Percentiles rank a stretch among this genome's conserved stretches.
Evolutionary conservation across 108 stramenopile genomes (phyloP).

Genomic region (Hondaea fermentalgiana): DNA sequence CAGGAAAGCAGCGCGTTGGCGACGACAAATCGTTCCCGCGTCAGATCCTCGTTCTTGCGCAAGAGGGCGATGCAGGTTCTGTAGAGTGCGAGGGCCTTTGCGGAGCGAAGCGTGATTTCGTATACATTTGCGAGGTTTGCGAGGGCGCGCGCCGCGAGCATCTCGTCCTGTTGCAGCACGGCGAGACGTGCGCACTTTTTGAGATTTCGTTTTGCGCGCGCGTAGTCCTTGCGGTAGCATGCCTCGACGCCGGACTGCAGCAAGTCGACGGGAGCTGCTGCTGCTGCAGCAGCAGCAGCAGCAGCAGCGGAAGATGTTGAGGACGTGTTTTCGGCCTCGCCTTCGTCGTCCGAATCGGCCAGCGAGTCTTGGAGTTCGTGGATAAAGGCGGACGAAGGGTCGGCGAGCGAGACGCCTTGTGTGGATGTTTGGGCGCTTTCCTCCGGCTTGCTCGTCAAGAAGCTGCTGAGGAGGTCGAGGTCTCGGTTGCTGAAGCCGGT

Average conservation of each 20-base stretch:
- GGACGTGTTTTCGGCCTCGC: not conserved
- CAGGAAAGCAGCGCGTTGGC: constrained; percentile 10
- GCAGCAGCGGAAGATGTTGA: too few species aligned
- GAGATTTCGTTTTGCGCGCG: not conserved
- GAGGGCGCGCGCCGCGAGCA: not conserved
- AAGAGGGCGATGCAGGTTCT: not conserved
- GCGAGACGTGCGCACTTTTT: not conserved
- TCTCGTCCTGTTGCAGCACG: not conserved
- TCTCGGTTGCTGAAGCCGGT: not conserved
- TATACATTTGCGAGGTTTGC: not conserved
- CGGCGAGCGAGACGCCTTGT: not conserved
- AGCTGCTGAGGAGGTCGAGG: not conserved
- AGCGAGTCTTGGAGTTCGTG: not conserved
- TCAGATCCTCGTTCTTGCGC: not conserved
- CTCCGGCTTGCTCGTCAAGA: too few species aligned
- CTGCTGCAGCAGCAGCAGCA: too few species aligned
- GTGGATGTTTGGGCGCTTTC: not conserved
- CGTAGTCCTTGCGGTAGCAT: not conserved
- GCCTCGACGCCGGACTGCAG: not conserved
- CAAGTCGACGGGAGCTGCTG: not conserved
- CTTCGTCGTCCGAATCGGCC: not conserved
- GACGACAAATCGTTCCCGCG: not conserved
- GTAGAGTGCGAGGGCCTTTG: not conserved
- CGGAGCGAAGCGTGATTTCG: not conserved
- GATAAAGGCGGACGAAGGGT: not conserved